Percentiles rank a stretch among this genome's conserved stretches.
phyloP scores from a whole-genome alignment of 768 basidiomycete species.

The Russula olivacea region DNA sequence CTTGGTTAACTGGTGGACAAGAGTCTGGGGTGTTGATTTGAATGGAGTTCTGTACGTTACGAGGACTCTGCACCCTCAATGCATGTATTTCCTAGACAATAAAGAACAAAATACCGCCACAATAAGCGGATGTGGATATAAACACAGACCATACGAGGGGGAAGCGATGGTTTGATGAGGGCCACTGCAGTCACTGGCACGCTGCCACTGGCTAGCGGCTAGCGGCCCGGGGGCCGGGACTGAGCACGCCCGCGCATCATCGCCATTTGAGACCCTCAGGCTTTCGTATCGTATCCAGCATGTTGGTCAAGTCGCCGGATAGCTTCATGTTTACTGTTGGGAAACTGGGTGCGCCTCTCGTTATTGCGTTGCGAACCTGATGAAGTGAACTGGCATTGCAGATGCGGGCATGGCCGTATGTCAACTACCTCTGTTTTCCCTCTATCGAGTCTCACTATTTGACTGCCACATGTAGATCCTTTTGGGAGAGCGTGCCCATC shows the following conservation, averaged over 20 bases:
- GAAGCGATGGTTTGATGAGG: too few species aligned
- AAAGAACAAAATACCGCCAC: too few species aligned
- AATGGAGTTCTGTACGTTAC: not conserved
- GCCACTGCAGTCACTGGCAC: too few species aligned
- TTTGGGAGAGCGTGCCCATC: conserved; percentile 87
- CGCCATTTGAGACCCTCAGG: not conserved
- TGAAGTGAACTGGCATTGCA: conserved; percentile 31
- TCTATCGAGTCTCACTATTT: conserved; percentile 22
- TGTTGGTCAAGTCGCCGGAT: conserved; percentile 39
- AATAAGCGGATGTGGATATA: too few species aligned
- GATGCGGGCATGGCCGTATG: conserved; percentile 92
- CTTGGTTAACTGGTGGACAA: conserved; percentile 34
- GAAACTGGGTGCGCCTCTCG: conserved; percentile 67
- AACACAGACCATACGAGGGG: too few species aligned
- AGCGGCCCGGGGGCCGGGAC: not conserved
- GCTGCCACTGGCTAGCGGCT: too few species aligned
- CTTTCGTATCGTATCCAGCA: conserved; percentile 1
- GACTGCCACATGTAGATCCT: conserved; percentile 55
- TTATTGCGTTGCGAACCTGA: conserved; percentile 7
- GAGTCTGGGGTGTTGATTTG: not conserved
- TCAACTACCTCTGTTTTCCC: not conserved
- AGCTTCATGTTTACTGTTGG: conserved; percentile 91
- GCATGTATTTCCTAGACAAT: not conserved
- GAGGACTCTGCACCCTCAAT: not conserved
- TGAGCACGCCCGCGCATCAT: not conserved